Percentiles rank a stretch among this genome's conserved stretches.
phyloP scores from a whole-genome alignment of 495 filamentous ascomycete species.

The Diplogelasinospora grovesii region DNA sequence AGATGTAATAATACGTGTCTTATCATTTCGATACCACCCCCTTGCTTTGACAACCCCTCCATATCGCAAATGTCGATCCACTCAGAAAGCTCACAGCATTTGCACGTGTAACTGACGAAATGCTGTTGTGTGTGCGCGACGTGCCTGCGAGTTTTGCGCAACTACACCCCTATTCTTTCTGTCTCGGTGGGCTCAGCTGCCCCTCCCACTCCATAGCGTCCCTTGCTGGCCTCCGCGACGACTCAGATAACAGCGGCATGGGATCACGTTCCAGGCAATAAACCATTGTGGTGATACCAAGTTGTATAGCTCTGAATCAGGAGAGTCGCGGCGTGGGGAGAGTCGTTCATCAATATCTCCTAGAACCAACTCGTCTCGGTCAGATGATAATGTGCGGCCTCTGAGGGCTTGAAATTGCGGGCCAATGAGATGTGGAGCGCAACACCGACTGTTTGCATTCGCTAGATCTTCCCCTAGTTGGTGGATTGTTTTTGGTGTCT shows the following conservation, averaged over 20 bases:
- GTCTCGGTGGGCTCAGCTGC: slow-evolving; percentile 10
- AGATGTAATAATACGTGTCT: background rate
- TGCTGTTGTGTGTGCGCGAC: background rate
- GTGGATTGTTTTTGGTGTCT: background rate
- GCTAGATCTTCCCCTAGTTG: too few relatives aligned
- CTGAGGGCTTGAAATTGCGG: background rate
- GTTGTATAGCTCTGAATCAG: slow-evolving; percentile 1
- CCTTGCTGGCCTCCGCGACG: background rate
- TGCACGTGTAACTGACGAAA: background rate
- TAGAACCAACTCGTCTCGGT: background rate
- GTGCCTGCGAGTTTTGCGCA: background rate
- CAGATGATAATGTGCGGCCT: slow-evolving; percentile 10
- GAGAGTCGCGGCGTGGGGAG: too few relatives aligned
- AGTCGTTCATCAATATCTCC: background rate
- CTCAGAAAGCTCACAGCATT: background rate
- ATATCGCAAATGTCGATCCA: background rate
- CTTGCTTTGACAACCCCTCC: background rate
- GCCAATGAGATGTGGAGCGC: slow-evolving; percentile 1
- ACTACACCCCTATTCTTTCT: background rate
- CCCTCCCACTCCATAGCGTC: background rate
- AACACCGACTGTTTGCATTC: background rate
- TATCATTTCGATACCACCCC: background rate
- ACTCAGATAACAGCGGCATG: background rate
- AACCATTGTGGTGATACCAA: background rate
- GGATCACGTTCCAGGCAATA: background rate